Evolutionary conservation across 2,329 filamentous ascomycete species (phyloP).

Genomic region (Colletotrichum spinosum): DNA sequence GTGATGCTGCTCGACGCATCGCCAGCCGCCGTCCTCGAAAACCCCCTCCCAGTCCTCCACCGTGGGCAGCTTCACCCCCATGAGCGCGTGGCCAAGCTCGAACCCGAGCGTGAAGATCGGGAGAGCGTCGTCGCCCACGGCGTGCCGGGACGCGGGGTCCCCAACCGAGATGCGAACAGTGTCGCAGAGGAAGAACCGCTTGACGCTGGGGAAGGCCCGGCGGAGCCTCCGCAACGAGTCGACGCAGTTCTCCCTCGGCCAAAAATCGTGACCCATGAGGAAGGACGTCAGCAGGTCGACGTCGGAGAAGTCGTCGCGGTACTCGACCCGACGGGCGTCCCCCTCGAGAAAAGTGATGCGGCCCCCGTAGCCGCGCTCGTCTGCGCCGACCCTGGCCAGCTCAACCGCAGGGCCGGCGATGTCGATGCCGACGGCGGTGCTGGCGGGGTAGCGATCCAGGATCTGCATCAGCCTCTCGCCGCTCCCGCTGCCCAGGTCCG

Average conservation of each 20-base stretch:
- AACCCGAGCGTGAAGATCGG: constrained; percentile 37
- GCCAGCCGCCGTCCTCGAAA: constrained; percentile 10
- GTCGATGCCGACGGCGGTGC: constrained; percentile 31
- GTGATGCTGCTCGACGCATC: no score
- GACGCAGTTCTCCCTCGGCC: constrained; percentile 36
- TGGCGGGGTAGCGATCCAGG: no score
- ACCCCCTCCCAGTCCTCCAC: constrained; percentile 37
- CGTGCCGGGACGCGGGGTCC: constrained; percentile 16
- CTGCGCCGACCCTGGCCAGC: constrained; percentile 15
- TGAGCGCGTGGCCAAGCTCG: constrained; percentile 35
- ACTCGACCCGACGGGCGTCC: constrained; percentile 24
- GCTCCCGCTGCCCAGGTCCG: no score
- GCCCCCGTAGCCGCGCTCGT: constrained; percentile 5
- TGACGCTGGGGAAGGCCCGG: no score
- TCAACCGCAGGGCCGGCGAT: constrained; percentile 31
- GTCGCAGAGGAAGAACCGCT: no score
- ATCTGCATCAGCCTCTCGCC: no score
- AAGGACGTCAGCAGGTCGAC: constrained; percentile 38
- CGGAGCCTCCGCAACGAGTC: no score
- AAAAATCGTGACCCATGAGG: constrained; percentile 40
- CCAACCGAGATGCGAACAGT: no score
- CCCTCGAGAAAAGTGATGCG: constrained; percentile 15
- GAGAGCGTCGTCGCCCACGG: constrained; percentile 18
- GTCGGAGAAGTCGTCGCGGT: constrained; percentile 31
- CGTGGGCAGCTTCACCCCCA: constrained; percentile 36